Evolutionary conservation across 2,329 filamentous ascomycete genomes (phyloP).

Genomic region (Ciborinia camelliae): DNA sequence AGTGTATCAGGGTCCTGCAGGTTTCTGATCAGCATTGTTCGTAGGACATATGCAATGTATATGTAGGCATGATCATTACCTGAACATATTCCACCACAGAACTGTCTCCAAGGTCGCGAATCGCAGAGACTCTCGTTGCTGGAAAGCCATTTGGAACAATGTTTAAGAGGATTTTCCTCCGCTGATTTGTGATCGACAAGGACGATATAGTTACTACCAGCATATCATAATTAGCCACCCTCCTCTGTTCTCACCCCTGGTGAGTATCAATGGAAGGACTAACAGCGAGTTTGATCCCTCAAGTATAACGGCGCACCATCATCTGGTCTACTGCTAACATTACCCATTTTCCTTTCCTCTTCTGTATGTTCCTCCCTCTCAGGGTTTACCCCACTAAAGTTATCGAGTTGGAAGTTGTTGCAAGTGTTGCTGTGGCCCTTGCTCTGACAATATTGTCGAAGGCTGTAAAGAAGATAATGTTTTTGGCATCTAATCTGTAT

Average conservation of each 20-base stretch:
- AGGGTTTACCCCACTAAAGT: constrained; percentile 35
- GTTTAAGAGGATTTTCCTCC: constrained; percentile 71
- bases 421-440: constrained; percentile 14
- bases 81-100: constrained; percentile 85
- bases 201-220: constrained; percentile 78
- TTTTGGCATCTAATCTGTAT: constrained; percentile 33
- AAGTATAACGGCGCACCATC: constrained; percentile 78
- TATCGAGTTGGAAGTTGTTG: constrained; percentile 20
- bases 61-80: constrained; percentile 48
- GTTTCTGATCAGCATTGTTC: constrained; percentile 23
- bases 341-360: constrained; percentile 71
- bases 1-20: constrained; percentile 71
- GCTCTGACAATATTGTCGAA: constrained; percentile 30
- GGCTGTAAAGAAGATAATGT: constrained; percentile 27
- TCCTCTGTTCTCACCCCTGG: not conserved
- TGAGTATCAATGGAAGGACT: constrained; percentile 40
- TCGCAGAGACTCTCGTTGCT: constrained; percentile 71
- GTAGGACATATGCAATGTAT: constrained; percentile 19
- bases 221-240: constrained; percentile 22
- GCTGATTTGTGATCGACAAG: constrained; percentile 75
- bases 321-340: constrained; percentile 83
- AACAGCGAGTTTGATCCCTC: constrained; percentile 89
- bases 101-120: constrained; percentile 69
- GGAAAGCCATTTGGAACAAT: constrained; percentile 85
- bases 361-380: constrained; percentile 4